Evolutionary conservation across 345 rosid species (phyloP), one percentile per base, ranked within the genome.

Genomic region (Moricandia moricandioides): DNA sequence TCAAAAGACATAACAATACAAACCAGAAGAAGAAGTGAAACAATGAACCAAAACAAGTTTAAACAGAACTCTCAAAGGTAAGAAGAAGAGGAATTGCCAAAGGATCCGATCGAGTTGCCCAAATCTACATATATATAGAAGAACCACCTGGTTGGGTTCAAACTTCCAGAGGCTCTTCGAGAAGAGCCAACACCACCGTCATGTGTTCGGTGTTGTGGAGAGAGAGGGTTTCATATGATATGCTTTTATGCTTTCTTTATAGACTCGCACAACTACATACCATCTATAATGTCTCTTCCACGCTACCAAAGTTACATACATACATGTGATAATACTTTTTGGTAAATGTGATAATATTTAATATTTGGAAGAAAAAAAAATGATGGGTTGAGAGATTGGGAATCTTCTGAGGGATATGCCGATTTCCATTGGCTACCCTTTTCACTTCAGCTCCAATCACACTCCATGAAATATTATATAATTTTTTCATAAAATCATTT

Each of bases 51-150:
- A 75, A 68, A 67, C 43, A 75, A 49, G 6, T 35, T 35, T 35
- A 14, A 59, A 47, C 40, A 59, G 14, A 67, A 74, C 37, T 60
- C 55, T 67, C 30, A 58, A 65, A 74, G 54, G 58, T 45, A 5
- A n/a, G 13, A 66, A 66, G 51, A 65, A 34, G n/a, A 62, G 64
- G 58, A 76, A 69, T 69, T 76, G 70, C 79, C 79, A 76, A 76
- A 76, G 70, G 75, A 76, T 62, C 63, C 47, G 62, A 62, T 64
- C 12, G 37, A 76, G 60, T 76, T 76, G 79, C 79, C 79, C 70
- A 37, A 29, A 69, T 39, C 6, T 69, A 76, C 65, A 62, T 30
- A 37, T 30, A 37, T 12, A 62, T 1, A 58, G 4, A 45, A 65
- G 64, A 76, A 69, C 69, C 69, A 56, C 34, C 69, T 37, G 4